phyloP scores from a whole-genome alignment of 805 yeast species.

The Torulaspora indica region DNA sequence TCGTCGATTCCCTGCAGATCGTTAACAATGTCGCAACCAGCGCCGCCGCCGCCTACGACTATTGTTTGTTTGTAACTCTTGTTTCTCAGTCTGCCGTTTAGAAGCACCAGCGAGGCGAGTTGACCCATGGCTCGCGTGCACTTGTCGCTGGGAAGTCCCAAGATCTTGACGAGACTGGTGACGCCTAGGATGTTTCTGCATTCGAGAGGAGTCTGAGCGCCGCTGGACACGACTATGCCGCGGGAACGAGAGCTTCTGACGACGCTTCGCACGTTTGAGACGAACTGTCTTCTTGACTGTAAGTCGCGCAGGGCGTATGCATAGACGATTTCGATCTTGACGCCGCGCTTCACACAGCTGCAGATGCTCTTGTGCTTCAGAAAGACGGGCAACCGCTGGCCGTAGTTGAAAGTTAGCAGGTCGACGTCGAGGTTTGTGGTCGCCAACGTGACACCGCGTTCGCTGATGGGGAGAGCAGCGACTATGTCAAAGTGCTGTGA shows the following conservation, averaged over 20 bases:
- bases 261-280: conserved; percentile 67
- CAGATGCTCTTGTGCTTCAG: conserved; percentile 81
- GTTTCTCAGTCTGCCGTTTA: conserved; percentile 69
- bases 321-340: conserved; percentile 76
- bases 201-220: conserved; percentile 54
- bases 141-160: conserved; percentile 66
- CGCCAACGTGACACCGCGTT: conserved; percentile 70
- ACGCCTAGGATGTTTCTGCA: conserved; percentile 68
- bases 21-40: conserved; percentile 31
- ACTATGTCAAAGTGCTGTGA: conserved; percentile 62
- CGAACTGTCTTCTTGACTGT: conserved; percentile 53
- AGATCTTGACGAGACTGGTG: conserved; percentile 53
- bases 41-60: conserved; percentile 41
- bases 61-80: conserved; percentile 76
- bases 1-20: conserved; percentile 19
- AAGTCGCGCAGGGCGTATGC: conserved; percentile 44
- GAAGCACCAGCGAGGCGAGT: conserved; percentile 58
- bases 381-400: conserved; percentile 63
- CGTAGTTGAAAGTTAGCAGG: conserved; percentile 66
- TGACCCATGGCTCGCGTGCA: conserved; percentile 56
- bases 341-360: conserved; percentile 77
- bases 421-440: conserved; percentile 77
- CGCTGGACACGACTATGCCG: conserved; percentile 76
- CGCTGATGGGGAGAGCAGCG: conserved; percentile 75
- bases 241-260: conserved; percentile 75